phyloP scores from a whole-genome alignment of 805 yeast species.

The Clavispora fructus region DNA sequence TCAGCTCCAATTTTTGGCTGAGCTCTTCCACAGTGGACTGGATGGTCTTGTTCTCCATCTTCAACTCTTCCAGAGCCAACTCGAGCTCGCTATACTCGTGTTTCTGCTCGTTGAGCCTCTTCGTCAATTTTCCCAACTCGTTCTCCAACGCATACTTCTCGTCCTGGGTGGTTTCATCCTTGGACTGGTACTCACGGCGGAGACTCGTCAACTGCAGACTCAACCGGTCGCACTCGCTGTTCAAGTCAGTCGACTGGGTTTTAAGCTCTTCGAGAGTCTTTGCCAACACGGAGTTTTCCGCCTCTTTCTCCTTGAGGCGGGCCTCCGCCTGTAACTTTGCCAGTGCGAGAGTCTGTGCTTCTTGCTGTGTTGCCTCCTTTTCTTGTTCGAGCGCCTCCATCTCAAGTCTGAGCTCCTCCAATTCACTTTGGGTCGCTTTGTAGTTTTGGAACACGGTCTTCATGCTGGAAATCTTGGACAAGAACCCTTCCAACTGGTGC shows the following conservation, averaged over 20 bases:
- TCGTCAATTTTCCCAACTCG: conserved; percentile 31
- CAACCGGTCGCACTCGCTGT: conserved; percentile 50
- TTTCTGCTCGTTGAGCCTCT: conserved; percentile 36
- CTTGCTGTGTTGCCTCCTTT: conserved; percentile 20
- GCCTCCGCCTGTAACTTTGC: conserved; percentile 4
- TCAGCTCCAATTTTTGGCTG: conserved; percentile 32
- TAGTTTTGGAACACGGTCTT: conserved; percentile 65
- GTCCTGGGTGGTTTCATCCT: conserved; percentile 32
- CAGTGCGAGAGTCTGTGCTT: conserved; percentile 14
- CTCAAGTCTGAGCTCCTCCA: conserved; percentile 44
- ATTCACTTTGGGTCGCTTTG: conserved; percentile 63
- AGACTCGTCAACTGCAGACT: conserved; percentile 33
- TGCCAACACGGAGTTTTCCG: conserved; percentile 7
- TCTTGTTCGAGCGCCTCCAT: conserved; percentile 20
- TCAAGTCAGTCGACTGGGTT: conserved; percentile 34
- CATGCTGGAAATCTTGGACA: conserved; percentile 67
- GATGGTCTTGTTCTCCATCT: conserved; percentile 37
- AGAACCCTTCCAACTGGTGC: conserved; percentile 54
- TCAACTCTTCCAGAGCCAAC: conserved; percentile 31
- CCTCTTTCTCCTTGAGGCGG: conserved; percentile 7
- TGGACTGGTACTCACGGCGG: conserved; percentile 32
- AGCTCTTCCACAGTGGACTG: conserved; percentile 41
- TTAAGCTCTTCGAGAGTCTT: conserved; percentile 10
- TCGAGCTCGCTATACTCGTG: conserved; percentile 39
- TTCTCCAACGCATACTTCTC: conserved; percentile 38